Evolutionary conservation across 2,329 filamentous ascomycete genomes (phyloP).

Genomic region (Whalleya microplaca): DNA sequence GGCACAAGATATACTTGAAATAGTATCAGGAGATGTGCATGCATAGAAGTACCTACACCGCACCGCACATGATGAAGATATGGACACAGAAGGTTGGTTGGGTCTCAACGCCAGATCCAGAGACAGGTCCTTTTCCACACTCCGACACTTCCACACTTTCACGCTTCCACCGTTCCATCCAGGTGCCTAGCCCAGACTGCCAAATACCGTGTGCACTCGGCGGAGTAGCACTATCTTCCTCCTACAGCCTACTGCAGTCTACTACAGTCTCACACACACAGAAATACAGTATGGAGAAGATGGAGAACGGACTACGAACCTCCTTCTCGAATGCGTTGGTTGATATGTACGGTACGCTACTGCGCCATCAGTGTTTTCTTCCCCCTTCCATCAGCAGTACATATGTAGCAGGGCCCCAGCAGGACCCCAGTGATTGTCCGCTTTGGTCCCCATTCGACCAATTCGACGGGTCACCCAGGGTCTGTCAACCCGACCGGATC

Average conservation of each 20-base stretch:
- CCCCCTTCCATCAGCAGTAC: conserved; percentile 9
- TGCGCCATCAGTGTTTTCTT: neutral
- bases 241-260: neutral
- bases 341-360: neutral
- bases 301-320: neutral
- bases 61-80: neutral
- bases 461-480: conserved; percentile 14
- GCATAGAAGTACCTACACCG: neutral
- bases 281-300: neutral
- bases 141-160: too few relatives aligned
- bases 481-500: neutral
- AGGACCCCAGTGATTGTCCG: conserved; percentile 1
- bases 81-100: too few relatives aligned
- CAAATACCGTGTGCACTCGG: neutral
- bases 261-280: neutral
- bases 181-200: too few relatives aligned
- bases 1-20: neutral
- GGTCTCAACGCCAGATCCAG: neutral
- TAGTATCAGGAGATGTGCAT: neutral
- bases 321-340: neutral
- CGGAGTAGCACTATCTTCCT: neutral
- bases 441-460: conserved; percentile 25
- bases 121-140: neutral
- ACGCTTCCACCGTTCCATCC: too few relatives aligned
- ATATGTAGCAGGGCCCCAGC: neutral